A percentile compares a stretch with the other conserved stretches of the same genome.
Conservation (phyloP, 306 rosid species). For the Oxytropis ochrocephala region DNA sequence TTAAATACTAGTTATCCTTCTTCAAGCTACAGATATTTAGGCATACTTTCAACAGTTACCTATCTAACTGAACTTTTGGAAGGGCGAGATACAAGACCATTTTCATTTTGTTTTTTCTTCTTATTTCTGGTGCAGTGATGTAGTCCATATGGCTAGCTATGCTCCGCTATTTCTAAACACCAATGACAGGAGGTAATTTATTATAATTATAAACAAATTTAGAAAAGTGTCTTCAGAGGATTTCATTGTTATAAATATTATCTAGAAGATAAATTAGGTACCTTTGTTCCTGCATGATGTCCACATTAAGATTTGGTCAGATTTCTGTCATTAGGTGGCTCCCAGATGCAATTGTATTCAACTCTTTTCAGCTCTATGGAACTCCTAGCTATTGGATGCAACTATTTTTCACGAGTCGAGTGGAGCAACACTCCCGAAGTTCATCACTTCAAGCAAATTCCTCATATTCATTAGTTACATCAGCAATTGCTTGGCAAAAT, state of each 20-base stretch:
- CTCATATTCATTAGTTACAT: constrained; percentile 48
- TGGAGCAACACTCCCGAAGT: constrained; percentile 68
- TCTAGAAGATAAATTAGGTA: not conserved
- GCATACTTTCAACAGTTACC: not conserved
- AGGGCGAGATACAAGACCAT: too few relatives aligned
- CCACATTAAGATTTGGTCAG: constrained; percentile 14
- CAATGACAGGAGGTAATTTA: constrained; percentile 62
- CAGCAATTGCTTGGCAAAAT: constrained; percentile 61
- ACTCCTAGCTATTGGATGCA: constrained; percentile 98
- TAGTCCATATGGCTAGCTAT: constrained; percentile 87
- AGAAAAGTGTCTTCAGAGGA: not conserved
- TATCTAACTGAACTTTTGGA: constrained; percentile 7
- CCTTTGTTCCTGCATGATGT: not conserved
- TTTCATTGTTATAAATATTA: not conserved
- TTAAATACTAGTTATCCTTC: too few relatives aligned
- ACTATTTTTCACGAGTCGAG: constrained; percentile 58
- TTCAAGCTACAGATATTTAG: too few relatives aligned
- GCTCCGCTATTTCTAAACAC: constrained; percentile 86
- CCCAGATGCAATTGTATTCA: constrained; percentile 88
- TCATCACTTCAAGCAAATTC: constrained; percentile 40
- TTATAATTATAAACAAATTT: too few relatives aligned
- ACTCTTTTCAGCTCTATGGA: constrained; percentile 67
- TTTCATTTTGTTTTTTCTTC: not conserved
- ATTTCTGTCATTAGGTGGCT: constrained; percentile 56
- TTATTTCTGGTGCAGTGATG: too few relatives aligned